Conservation (phyloP, 2,329 filamentous ascomycete species). For the Arachnopeziza araneosa region DNA sequence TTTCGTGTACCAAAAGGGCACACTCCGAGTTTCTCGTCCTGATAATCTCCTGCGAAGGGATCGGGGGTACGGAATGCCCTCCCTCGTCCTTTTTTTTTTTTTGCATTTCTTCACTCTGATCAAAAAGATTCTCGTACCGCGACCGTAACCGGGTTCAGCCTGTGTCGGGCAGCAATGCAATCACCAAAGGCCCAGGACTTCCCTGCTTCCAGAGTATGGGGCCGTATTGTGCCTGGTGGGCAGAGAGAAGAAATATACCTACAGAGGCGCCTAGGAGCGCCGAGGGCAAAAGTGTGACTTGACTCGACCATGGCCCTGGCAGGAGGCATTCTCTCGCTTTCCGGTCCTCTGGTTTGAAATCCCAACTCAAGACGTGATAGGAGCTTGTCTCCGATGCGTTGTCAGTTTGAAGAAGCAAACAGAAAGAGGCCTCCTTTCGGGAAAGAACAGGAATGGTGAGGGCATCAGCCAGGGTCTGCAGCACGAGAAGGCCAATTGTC, state of each 20-base stretch:
- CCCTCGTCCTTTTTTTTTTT: not conserved
- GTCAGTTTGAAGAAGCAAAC: slow-evolving; percentile 7
- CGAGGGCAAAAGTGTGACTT: not conserved
- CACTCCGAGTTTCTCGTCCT: not conserved
- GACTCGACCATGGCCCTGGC: not conserved
- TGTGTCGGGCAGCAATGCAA: slow-evolving; percentile 28
- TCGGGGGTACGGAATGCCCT: not conserved
- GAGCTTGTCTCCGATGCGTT: slow-evolving; percentile 3
- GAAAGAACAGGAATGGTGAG: not conserved
- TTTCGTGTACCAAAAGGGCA: not conserved
- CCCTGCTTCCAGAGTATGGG: not conserved
- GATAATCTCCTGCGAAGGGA: not conserved
- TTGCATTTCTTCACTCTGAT: not conserved
- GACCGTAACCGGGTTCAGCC: slow-evolving; percentile 18
- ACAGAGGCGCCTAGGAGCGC: not conserved
- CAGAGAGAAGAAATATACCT: not conserved
- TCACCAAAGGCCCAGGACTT: not conserved
- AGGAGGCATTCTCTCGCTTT: not conserved
- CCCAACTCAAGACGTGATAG: not conserved
- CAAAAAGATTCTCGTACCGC: not conserved
- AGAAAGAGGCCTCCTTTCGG: not conserved
- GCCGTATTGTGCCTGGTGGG: not conserved
- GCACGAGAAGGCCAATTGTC: not conserved
- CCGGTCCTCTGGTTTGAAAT: not conserved
- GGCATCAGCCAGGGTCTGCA: not conserved